Conservation (phyloP, 75 land plant genomes). For the Pinus taeda region DNA sequence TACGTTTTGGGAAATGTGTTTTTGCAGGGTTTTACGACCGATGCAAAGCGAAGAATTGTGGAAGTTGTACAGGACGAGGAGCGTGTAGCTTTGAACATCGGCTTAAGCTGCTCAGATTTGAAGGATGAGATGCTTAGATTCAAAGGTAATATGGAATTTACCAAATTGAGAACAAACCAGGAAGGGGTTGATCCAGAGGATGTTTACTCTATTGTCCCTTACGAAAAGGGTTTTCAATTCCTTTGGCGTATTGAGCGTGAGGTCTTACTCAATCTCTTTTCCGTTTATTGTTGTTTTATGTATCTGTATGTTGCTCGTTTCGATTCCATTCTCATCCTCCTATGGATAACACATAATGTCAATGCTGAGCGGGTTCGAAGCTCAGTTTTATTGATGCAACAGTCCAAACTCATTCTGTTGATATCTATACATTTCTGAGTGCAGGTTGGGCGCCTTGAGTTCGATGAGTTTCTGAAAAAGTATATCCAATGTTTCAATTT, state of each 20-base stretch:
- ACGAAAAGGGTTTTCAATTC: constrained; percentile 91
- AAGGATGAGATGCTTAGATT: constrained; percentile 69
- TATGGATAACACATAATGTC: not conserved
- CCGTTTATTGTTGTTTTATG: not conserved
- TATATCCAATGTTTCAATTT: too few relatives aligned
- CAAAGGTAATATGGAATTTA: constrained; percentile 77
- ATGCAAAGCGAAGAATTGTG: constrained; percentile 87
- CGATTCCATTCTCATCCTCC: too few relatives aligned
- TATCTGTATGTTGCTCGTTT: not conserved
- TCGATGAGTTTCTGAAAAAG: too few relatives aligned
- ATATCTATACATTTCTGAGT: too few relatives aligned
- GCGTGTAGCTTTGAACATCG: constrained; percentile 57
- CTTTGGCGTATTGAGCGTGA: constrained; percentile 74
- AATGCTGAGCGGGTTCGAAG: not conserved
- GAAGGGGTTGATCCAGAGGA: constrained; percentile 86
- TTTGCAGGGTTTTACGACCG: constrained; percentile 79
- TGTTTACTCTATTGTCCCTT: constrained; percentile 78
- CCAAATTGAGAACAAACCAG: constrained; percentile 72
- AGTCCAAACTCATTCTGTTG: too few relatives aligned
- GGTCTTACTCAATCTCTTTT: constrained; percentile 27
- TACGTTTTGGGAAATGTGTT: not conserved
- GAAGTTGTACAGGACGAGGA: constrained; percentile 82
- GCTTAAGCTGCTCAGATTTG: constrained; percentile 78
- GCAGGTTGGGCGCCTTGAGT: too few relatives aligned
- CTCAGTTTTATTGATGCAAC: not conserved